Base-by-base conservation (phyloP, 1,139 yeast genomes). In the Nematodospora anomalae region DNA sequence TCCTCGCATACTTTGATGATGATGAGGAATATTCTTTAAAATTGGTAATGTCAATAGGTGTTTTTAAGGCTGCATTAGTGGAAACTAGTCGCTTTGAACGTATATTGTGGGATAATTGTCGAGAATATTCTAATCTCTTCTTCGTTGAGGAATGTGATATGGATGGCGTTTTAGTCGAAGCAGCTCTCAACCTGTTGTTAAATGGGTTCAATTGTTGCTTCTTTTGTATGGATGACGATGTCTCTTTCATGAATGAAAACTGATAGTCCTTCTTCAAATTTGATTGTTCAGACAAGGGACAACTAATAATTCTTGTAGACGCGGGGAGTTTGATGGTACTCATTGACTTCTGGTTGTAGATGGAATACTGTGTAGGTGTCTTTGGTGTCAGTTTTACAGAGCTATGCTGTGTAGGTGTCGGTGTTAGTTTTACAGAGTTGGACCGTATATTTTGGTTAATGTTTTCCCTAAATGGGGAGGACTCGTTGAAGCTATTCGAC, bases 231-330 rank as follows among this genome's bases (percentile, higher is more conserved):
- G 71, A 64, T 4, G 71, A 63, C 3, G 70, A 46, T 0, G 72
- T 66, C 12, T 62, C 68, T 32, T 53, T 52, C 72, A 66, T 66
- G 37, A 66, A 66, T 5, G 71, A 63, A 38, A 58, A 60, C 40
- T 48, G 58, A 35, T 46, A 45, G 14, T 52, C 49, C 26, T 44
- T 29, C 30, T 28, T 47, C 42, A 38, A 32, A 5, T 28, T 24
- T 10, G 44, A 34, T 29, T 39, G 43, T 18, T 45, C 56, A 2
- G 50, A 41, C 36, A 43, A 28, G 18, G 53, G 50, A 26, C 42
- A 46, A 32, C 51, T 50, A 22, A 38, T 22, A n/a, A 37, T 35
- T 35, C 52, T 24, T 3, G 20, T 9, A 24, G 26, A 29, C 1
- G 16, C 32, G 8, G 32, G 30, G 9, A 23, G 27, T 27, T 38